These are phyloP conservation scores for Paraglomus occultum DNA, from an alignment of 192 early-diverging fungal species.

Conservation along the genomic window DNA sequence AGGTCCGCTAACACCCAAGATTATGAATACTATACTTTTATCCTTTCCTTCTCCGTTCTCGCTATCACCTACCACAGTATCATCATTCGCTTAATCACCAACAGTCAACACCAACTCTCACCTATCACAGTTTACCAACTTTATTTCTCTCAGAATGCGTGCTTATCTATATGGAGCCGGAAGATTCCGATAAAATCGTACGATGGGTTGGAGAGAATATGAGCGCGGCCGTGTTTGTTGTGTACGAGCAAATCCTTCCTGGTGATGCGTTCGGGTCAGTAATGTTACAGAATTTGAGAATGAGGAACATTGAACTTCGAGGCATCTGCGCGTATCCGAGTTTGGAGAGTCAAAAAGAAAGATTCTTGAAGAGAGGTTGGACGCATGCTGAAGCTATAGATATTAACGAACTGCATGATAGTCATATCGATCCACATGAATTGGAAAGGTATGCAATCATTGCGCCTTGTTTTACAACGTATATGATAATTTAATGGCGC, in stretches of 20 bases:
- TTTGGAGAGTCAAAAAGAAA: slow-evolving; percentile 62
- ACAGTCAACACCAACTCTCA: neutral
- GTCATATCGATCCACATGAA: slow-evolving; percentile 41
- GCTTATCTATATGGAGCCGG: slow-evolving; percentile 80
- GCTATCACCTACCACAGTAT: neutral
- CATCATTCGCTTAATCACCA: neutral
- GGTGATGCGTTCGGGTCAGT: slow-evolving; percentile 86
- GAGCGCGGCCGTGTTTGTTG: slow-evolving; percentile 57
- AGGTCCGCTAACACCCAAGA: slow-evolving; percentile 38
- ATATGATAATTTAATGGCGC: neutral
- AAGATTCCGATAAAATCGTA: slow-evolving; percentile 64
- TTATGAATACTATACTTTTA: neutral
- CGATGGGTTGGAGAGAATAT: slow-evolving; percentile 62
- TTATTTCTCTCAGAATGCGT: slow-evolving; percentile 94
- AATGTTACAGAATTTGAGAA: slow-evolving; percentile 87
- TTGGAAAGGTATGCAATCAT: slow-evolving; percentile 32
- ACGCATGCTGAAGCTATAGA: slow-evolving; percentile 51
- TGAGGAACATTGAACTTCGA: slow-evolving; percentile 73
- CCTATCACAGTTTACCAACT: slow-evolving; percentile 62
- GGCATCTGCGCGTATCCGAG: slow-evolving; percentile 74
- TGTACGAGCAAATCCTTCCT: slow-evolving; percentile 93
- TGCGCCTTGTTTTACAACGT: neutral
- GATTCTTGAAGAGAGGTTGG: slow-evolving; percentile 71
- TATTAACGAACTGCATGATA: slow-evolving; percentile 61
- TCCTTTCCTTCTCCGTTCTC: neutral